These are phyloP conservation scores for Berkeleyomyces rouxiae DNA, from an alignment of 2,329 filamentous ascomycete species.

Conservation along the genomic window DNA sequence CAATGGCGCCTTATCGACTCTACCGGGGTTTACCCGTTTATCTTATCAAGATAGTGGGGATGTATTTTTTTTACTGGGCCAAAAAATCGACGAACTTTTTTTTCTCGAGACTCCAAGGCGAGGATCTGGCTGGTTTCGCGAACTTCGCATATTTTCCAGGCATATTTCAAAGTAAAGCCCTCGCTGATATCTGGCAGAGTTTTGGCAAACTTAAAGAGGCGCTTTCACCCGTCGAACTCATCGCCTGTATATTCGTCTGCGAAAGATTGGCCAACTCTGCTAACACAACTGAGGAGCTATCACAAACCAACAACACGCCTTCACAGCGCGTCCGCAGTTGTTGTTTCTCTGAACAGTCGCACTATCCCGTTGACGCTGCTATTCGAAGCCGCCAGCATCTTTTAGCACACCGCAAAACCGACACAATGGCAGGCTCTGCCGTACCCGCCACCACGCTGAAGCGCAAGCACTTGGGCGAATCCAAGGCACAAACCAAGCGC, in stretches of 20 bases:
- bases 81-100: constrained; percentile 11
- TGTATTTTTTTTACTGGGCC: constrained; percentile 13
- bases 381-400: not conserved
- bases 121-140: not conserved
- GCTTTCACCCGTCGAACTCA: too few species aligned
- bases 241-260: too few species aligned
- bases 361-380: too few species aligned
- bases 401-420: not conserved
- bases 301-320: not conserved
- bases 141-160: not conserved
- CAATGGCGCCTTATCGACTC: constrained; percentile 1
- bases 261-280: too few species aligned
- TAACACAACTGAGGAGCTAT: not conserved
- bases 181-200: not conserved
- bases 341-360: not conserved
- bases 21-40: constrained; percentile 7
- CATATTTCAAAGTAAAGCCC: not conserved
- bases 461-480: constrained; percentile 13
- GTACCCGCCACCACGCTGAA: constrained; percentile 8
- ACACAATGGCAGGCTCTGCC: constrained; percentile 9
- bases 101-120: not conserved
- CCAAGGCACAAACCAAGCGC: constrained; percentile 11
- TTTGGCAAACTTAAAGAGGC: too few species aligned
- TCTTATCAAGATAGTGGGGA: constrained; percentile 14
- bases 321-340: not conserved